Evolutionary conservation across 352 stramenopile species (phyloP), one percentile per base, ranked within the genome.

Genomic region (Phytophthora sansomeana): DNA sequence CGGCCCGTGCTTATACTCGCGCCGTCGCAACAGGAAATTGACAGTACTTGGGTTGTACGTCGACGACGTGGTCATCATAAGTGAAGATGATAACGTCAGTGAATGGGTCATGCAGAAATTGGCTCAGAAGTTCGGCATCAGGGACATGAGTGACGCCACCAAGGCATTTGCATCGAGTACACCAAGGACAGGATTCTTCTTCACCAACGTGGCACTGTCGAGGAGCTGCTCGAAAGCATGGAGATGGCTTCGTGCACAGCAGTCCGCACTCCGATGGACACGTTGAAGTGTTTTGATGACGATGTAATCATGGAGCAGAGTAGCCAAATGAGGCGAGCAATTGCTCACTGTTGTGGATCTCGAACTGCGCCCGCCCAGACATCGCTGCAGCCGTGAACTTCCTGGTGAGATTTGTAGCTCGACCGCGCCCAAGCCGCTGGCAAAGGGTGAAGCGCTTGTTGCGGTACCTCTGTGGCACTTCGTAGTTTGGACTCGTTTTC

Each of bases 41-140:
- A 16, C 32, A 16, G 21, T 13, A 13, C 39, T 64, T 17, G 56
- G 56, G 0, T 14, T 57, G 1, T 64, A 56, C 29, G 44, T 57
- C 0, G 44, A 64, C 26, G 56, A 64, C 28, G 28, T 56, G 1
- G 17, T 57, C 17, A 13, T 51, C 9, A 33, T 51, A 4, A 48
- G 33, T 13, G 11, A 64, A 42, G n/a, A 33, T 7, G 16, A 57
- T 7, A 17, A 16, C 13, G 35, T 44, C 19, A 35, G 33, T 8
- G 46, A 56, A 7, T 57, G 35, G 44, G 21, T 54, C 6, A 63
- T 55, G 42, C 19, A 17, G 10, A 33, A 49, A 16, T 13, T 51
- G 14, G 16, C 8, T 5, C n/a, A 24, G 24, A 29, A 17, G 11
- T 58, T 65, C 14, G 38, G 38, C 30, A 65, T 65, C 28, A 65